Conservation (phyloP, 805 yeast genomes). For the Huiozyma sinensis region DNA sequence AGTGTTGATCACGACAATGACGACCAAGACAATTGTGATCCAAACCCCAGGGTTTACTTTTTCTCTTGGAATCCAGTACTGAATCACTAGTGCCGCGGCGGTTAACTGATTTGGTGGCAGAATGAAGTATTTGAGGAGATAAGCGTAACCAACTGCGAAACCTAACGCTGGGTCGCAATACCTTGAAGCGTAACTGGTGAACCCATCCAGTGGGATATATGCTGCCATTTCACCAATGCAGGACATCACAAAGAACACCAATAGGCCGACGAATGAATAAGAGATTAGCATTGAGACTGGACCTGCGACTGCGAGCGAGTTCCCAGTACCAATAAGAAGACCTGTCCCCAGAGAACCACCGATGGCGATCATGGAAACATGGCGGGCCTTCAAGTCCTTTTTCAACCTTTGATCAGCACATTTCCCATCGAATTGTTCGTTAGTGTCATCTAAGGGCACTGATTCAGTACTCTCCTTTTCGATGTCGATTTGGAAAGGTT, state of each 20-base stretch:
- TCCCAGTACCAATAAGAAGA: conserved; percentile 65
- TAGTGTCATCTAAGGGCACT: not conserved
- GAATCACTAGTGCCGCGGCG: conserved; percentile 38
- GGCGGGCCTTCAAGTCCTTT: conserved; percentile 38
- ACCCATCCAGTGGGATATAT: conserved; percentile 57
- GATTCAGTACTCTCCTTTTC: not conserved
- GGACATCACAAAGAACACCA: conserved; percentile 59
- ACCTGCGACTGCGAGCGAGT: conserved; percentile 60
- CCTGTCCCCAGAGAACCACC: conserved; percentile 85
- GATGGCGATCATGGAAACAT: conserved; percentile 63
- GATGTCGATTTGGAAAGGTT: no score
- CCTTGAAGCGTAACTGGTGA: conserved; percentile 45
- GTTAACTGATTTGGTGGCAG: conserved; percentile 37
- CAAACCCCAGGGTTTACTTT: conserved; percentile 35
- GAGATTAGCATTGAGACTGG: conserved; percentile 47
- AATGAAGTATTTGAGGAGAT: conserved; percentile 37
- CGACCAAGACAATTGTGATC: conserved; percentile 33
- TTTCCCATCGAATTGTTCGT: conserved; percentile 10
- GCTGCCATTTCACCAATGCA: conserved; percentile 63
- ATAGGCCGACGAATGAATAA: conserved; percentile 58
- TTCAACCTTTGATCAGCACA: conserved; percentile 11
- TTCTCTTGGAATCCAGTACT: conserved; percentile 34
- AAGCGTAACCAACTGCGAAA: conserved; percentile 38
- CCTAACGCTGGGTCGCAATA: conserved; percentile 41
- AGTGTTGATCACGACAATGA: conserved; percentile 29